Conservation (phyloP, 2,329 filamentous ascomycete genomes). For the Sclerotinia glacialis region DNA sequence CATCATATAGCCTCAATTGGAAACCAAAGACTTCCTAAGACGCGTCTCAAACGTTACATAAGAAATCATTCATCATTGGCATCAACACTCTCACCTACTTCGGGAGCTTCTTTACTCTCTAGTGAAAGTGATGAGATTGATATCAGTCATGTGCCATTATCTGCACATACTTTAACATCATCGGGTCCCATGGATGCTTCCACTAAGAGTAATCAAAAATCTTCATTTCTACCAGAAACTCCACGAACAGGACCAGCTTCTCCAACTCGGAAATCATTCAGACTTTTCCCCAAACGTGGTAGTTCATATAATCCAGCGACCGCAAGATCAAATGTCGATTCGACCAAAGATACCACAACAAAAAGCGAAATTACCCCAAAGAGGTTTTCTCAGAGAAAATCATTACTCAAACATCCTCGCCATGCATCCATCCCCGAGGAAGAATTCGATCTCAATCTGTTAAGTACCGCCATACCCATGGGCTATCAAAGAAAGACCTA, state of each 20-base stretch:
- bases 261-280: slow-evolving; percentile 10
- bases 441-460: slow-evolving; percentile 36
- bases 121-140: slow-evolving; percentile 29
- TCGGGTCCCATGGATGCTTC: slow-evolving; percentile 11
- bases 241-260: slow-evolving; percentile 29
- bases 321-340: not conserved
- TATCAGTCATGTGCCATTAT: slow-evolving; percentile 33
- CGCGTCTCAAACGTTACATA: not conserved
- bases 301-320: slow-evolving; percentile 6
- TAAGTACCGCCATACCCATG: slow-evolving; percentile 34
- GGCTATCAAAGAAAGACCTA: slow-evolving; percentile 26
- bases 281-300: not conserved
- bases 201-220: slow-evolving; percentile 20
- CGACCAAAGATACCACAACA: not conserved
- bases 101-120: not conserved
- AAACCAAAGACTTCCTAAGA: not conserved
- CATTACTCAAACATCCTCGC: slow-evolving; percentile 24
- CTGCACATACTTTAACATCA: slow-evolving; percentile 3
- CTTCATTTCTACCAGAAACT: slow-evolving; percentile 28
- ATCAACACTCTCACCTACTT: not conserved
- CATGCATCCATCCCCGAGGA: slow-evolving; percentile 35
- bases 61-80: not conserved
- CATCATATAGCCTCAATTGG: slow-evolving; percentile 2
- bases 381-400: slow-evolving; percentile 30
- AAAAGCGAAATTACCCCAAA: slow-evolving; percentile 9